Conservation (phyloP, 345 rosid genomes). For the Sapria himalayana region DNA sequence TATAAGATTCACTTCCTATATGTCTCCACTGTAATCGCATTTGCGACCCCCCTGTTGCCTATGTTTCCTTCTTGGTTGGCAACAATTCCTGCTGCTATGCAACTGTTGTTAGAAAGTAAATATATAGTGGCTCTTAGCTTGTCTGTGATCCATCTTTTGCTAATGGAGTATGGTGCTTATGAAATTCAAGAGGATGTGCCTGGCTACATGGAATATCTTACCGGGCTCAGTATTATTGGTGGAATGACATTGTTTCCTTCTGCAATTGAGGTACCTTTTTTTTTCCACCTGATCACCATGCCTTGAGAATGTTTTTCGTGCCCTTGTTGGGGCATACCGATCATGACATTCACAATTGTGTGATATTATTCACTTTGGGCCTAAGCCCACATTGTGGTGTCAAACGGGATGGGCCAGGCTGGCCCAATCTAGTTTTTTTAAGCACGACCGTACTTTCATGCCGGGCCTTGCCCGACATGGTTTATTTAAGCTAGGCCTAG, state of each 20-base stretch:
- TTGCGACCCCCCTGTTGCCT: constrained; percentile 54
- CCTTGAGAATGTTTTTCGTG: too few relatives aligned
- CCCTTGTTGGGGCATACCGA: too few relatives aligned
- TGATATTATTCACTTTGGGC: too few relatives aligned
- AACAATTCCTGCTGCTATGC: constrained; percentile 59
- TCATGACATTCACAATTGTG: too few relatives aligned
- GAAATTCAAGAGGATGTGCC: constrained; percentile 91
- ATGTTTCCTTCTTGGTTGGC: constrained; percentile 81
- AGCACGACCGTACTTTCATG: too few relatives aligned
- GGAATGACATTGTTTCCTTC: constrained; percentile 92
- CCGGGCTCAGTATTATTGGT: constrained; percentile 89
- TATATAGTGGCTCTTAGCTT: constrained; percentile 42
- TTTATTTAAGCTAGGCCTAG: too few relatives aligned
- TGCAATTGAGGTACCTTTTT: constrained; percentile 53
- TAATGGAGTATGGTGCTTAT: constrained; percentile 62
- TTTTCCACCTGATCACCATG: neutral
- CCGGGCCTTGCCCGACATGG: too few relatives aligned
- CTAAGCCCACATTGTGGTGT: too few relatives aligned
- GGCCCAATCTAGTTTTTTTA: too few relatives aligned
- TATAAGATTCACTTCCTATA: constrained; percentile 66
- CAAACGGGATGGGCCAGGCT: too few relatives aligned
- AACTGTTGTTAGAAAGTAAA: constrained; percentile 50
- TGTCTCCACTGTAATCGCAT: constrained; percentile 65
- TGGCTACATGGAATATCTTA: constrained; percentile 60
- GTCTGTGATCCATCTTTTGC: constrained; percentile 48